Base-by-base conservation (phyloP, 2,329 filamentous ascomycete genomes). In the Ustulina deusta region DNA sequence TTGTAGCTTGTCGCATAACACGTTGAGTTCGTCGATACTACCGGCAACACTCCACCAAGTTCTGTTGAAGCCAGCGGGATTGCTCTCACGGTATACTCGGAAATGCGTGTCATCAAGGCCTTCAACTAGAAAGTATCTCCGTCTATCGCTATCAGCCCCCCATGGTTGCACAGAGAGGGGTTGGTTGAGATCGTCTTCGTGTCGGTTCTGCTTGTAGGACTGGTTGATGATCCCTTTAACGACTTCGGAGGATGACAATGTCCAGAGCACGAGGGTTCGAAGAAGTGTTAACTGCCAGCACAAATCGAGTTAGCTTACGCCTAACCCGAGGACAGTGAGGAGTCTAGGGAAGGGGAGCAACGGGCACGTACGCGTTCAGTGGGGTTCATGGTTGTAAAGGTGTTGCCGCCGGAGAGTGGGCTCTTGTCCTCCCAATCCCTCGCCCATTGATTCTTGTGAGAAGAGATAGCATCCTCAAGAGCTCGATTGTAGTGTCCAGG, bases 1-100 rank as follows among this genome's bases (percentile, higher is more conserved):
- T 60, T 90, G 87, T 10, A 99, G 86, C 78, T 92, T 97, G 57
- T 92, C 89, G 6, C 91, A 91, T 57, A 98, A 83, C 5, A 81
- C 83, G 73, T 88, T 90, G 69, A 97, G 83, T 78, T 98, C 95
- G 5, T 97, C 93, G 56, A 99, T 97, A 56, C 86, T 91, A 6
- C 95, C 93, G 17, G 96, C 96, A 48, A 98, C 90, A 76, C 91
- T 97, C 87, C 93, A 93, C 96, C 96, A 99, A 27, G 93, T 93
- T 69, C 89, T 82, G 69, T 91, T 91, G 52, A 91, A 87, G 36
- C 91, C 86, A 5, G 90, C 89, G 13, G 93, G 91, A 75, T 97
- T 97, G 80, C 93, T 95, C 81, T 99, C 96, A 61, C 96, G 88
- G 79, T 99, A 99, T 51, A 99, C 88, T 70, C 96, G 89, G 80